Percentiles rank a stretch among this genome's conserved stretches.
Conservation (phyloP, 1,284 basidiomycete genomes). For the Coriolopsis trogii region DNA sequence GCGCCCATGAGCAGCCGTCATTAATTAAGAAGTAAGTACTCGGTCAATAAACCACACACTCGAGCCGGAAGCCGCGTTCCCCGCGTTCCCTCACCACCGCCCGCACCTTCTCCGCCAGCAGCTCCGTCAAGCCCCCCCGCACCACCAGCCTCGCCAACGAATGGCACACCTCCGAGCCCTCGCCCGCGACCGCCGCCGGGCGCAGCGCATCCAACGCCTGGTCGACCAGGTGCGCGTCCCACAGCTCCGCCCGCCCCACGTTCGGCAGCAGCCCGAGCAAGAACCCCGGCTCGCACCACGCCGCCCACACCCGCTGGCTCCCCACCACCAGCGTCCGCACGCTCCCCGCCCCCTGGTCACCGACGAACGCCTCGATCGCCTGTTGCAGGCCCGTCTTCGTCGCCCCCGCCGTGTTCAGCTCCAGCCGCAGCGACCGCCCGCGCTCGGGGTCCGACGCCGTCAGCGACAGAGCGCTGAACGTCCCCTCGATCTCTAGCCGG, state of each 20-base stretch:
- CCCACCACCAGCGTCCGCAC: constrained; percentile 4
- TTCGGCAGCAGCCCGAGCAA: constrained; percentile 7
- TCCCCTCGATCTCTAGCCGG: constrained; percentile 8
- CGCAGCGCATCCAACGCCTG: constrained; percentile 10
- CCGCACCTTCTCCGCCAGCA: neutral
- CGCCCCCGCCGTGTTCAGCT: constrained; percentile 17
- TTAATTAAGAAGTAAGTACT: too few relatives aligned
- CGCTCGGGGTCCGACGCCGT: neutral
- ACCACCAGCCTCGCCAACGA: constrained; percentile 7
- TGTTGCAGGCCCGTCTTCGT: constrained; percentile 6
- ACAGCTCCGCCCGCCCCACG: neutral
- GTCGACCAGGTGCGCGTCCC: constrained; percentile 10
- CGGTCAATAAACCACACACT: neutral
- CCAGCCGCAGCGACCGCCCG: constrained; percentile 1
- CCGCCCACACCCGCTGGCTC: constrained; percentile 17
- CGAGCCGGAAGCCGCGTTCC: neutral
- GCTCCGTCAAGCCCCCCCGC: neutral
- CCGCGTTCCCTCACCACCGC: neutral
- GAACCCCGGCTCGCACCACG: constrained; percentile 17
- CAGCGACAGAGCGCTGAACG: constrained; percentile 7
- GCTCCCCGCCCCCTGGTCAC: neutral
- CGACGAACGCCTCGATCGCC: constrained; percentile 2
- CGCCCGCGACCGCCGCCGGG: neutral
- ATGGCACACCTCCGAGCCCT: neutral
- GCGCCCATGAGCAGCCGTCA: neutral